These are phyloP conservation scores for Alternaria gaisen DNA, from an alignment of 2,329 filamentous ascomycete genomes.

Conservation along the genomic window DNA sequence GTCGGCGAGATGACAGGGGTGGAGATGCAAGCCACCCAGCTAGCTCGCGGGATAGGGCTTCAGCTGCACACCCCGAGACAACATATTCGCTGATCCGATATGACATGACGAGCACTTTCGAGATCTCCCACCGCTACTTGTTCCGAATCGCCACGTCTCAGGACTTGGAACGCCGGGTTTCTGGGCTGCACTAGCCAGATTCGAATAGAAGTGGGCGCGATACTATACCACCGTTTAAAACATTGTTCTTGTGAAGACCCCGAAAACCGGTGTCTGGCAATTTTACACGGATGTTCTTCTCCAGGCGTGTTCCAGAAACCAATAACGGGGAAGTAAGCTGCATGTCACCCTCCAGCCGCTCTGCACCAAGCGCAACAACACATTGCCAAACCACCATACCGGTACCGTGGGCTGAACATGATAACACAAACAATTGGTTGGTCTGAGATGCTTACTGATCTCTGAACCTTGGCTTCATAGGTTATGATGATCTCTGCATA, in stretches of 20 bases:
- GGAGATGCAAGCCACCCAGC: neutral
- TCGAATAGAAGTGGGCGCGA: neutral
- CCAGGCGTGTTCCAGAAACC: neutral
- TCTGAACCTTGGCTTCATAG: neutral
- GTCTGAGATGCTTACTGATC: neutral
- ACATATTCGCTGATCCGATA: neutral
- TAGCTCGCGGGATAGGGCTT: neutral
- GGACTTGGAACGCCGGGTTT: too few species aligned
- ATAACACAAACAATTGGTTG: neutral
- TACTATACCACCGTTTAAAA: neutral
- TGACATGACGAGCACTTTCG: neutral
- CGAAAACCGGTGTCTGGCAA: neutral
- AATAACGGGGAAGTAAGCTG: neutral
- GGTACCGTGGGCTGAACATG: neutral
- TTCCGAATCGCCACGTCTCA: neutral
- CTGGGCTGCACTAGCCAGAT: too few species aligned
- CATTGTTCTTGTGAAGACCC: neutral
- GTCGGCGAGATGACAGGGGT: neutral
- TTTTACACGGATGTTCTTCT: neutral
- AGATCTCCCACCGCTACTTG: neutral
- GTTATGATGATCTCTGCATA: neutral
- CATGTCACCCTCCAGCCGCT: neutral
- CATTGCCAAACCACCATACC: neutral
- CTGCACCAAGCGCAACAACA: neutral
- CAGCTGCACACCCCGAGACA: neutral